Conservation (phyloP, 805 yeast species). For the Kurtzmaniella fragi region DNA sequence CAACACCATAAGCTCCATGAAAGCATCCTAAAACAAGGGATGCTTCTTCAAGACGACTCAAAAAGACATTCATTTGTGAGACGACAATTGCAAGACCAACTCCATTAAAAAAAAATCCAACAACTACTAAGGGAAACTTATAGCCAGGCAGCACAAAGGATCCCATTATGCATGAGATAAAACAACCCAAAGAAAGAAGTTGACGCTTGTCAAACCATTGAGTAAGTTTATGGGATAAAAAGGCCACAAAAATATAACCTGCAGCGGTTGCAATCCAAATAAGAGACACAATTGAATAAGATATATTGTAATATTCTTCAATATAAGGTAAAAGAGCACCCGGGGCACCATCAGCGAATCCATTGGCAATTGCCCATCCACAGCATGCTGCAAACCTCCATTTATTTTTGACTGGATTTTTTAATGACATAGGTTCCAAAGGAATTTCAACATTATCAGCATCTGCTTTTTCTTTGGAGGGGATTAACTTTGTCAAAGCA, state of each 20-base stretch:
- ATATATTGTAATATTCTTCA: constrained; percentile 43
- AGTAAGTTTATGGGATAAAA: constrained; percentile 40
- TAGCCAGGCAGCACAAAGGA: constrained; percentile 45
- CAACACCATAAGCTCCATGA: constrained; percentile 70
- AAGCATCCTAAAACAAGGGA: constrained; percentile 55
- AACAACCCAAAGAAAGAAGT: constrained; percentile 34
- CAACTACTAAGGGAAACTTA: constrained; percentile 42
- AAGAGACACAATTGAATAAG: constrained; percentile 50
- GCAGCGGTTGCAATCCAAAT: constrained; percentile 55
- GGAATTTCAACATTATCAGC: not conserved
- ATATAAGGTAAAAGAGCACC: constrained; percentile 57
- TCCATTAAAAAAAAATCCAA: constrained; percentile 56
- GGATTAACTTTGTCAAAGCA: too few species aligned
- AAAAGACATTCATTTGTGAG: constrained; percentile 49
- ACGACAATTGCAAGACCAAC: constrained; percentile 46
- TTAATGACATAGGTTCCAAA: constrained; percentile 11
- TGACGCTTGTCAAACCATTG: constrained; percentile 35
- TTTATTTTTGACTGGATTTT: constrained; percentile 16
- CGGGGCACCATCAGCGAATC: constrained; percentile 52
- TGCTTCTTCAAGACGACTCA: constrained; percentile 46
- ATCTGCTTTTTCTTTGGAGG: too few species aligned
- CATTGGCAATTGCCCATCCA: constrained; percentile 36
- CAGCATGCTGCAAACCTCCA: constrained; percentile 35
- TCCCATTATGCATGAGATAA: constrained; percentile 34
- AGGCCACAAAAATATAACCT: constrained; percentile 49